Percentiles rank a stretch among this genome's conserved stretches.
Conservation (phyloP, 1,139 yeast species). For the Lodderomyces pseudojiufengensis region DNA sequence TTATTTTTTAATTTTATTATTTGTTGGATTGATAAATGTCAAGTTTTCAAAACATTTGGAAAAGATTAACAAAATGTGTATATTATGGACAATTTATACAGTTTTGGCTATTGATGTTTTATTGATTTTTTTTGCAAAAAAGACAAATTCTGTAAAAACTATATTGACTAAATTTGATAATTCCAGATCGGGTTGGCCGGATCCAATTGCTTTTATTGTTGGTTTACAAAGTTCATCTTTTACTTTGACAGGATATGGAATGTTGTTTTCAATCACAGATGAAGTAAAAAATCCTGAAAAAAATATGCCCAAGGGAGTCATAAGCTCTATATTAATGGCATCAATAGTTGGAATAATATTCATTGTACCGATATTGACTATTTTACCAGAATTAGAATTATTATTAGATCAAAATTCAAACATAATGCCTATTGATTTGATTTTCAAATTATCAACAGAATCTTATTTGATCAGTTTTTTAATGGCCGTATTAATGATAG, state of each 20-base stretch:
- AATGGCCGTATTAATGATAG: constrained; percentile 61
- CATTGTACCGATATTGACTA: constrained; percentile 65
- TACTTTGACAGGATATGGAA: constrained; percentile 79
- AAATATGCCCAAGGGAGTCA: constrained; percentile 75
- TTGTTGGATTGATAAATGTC: constrained; percentile 61
- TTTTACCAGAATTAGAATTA: constrained; percentile 59
- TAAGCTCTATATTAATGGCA: constrained; percentile 62
- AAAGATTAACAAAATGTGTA: constrained; percentile 60
- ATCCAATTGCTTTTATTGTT: constrained; percentile 59
- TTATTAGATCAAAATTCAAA: constrained; percentile 60
- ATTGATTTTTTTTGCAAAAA: constrained; percentile 55
- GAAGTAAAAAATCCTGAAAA: constrained; percentile 75
- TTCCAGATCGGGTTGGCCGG: constrained; percentile 70
- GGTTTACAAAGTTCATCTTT: constrained; percentile 78
- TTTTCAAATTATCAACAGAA: constrained; percentile 66
- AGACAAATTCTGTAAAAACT: constrained; percentile 55
- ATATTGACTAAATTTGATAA: constrained; percentile 70
- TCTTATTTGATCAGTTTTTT: constrained; percentile 65
- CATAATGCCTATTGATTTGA: constrained; percentile 61
- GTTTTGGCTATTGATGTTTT: constrained; percentile 65
- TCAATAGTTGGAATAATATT: constrained; percentile 67
- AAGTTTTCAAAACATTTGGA: constrained; percentile 59
- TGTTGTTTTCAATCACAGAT: constrained; percentile 77
- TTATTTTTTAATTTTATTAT: constrained; percentile 50
- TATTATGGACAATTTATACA: constrained; percentile 70